A percentile compares a stretch with the other conserved stretches of the same genome.
Evolutionary conservation across 2,329 filamentous ascomycete species (phyloP).

Genomic region (Colletotrichum trifolii): DNA sequence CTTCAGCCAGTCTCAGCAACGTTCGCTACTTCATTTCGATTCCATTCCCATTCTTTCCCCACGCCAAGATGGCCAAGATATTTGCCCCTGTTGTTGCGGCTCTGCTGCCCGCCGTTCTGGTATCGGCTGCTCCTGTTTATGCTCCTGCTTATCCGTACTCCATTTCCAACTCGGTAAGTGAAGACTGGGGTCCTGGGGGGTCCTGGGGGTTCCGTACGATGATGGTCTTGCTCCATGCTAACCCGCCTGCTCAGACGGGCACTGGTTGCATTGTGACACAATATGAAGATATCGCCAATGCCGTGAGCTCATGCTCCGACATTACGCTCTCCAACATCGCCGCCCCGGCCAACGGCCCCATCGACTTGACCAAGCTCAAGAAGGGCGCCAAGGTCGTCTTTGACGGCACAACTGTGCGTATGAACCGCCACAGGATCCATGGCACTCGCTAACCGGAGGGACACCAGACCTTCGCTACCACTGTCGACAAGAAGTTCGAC

Average conservation of each 20-base stretch:
- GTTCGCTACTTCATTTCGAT: slow-evolving; percentile 20
- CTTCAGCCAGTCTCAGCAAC: slow-evolving; percentile 16
- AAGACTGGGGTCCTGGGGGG: neutral
- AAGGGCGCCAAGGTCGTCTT: slow-evolving; percentile 25
- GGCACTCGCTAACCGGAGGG: neutral
- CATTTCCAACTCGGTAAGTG: slow-evolving; percentile 14
- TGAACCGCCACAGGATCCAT: no score
- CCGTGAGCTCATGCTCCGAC: slow-evolving; percentile 23
- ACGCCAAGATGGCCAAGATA: slow-evolving; percentile 32
- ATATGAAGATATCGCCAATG: slow-evolving; percentile 23
- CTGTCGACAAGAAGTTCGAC: slow-evolving; percentile 17
- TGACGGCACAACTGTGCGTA: slow-evolving; percentile 23
- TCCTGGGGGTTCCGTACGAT: neutral
- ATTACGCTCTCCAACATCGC: slow-evolving; percentile 33
- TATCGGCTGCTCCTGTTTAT: slow-evolving; percentile 16
- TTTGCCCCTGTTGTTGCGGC: slow-evolving; percentile 20
- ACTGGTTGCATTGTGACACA: slow-evolving; percentile 19
- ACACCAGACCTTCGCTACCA: slow-evolving; percentile 25
- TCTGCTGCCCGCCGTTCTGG: slow-evolving; percentile 27
- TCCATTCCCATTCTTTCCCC: slow-evolving; percentile 6
- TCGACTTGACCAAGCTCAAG: slow-evolving; percentile 28
- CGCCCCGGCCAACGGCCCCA: slow-evolving; percentile 18
- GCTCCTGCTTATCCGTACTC: no score
- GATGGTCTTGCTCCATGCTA: slow-evolving; percentile 3
- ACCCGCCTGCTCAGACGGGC: slow-evolving; percentile 15